Evolutionary conservation across 2,329 filamentous ascomycete genomes (phyloP).

Genomic region (Epichloe scottii): DNA sequence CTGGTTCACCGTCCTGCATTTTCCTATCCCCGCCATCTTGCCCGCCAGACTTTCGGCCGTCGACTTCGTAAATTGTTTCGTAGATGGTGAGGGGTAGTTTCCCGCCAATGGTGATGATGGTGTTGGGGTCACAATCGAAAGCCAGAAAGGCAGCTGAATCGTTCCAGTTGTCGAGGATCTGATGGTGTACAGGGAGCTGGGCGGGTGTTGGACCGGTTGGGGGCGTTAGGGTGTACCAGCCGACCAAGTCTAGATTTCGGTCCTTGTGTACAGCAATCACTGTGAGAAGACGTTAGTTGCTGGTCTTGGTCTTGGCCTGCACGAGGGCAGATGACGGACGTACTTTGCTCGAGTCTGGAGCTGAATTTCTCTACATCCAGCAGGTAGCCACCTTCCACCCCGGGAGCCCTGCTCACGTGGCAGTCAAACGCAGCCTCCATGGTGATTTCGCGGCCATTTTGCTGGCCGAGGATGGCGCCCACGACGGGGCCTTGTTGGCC

Average conservation of each 20-base stretch:
- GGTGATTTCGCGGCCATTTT: slow-evolving; percentile 80
- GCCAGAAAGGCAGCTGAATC: slow-evolving; percentile 80
- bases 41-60: slow-evolving; percentile 32
- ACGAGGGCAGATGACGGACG: slow-evolving; percentile 17
- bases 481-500: slow-evolving; percentile 63
- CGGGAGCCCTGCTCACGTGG: slow-evolving; percentile 34
- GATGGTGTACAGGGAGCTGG: slow-evolving; percentile 64
- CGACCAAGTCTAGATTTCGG: slow-evolving; percentile 73
- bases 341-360: slow-evolving; percentile 74
- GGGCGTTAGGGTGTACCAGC: slow-evolving; percentile 78
- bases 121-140: slow-evolving; percentile 59
- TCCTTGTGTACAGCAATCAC: slow-evolving; percentile 82
- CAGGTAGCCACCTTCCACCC: slow-evolving; percentile 42
- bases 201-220: slow-evolving; percentile 55
- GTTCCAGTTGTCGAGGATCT: slow-evolving; percentile 63
- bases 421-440: slow-evolving; percentile 91
- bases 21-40: slow-evolving; percentile 53
- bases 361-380: slow-evolving; percentile 63
- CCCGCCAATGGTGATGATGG: slow-evolving; percentile 49
- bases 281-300: slow-evolving; percentile 21
- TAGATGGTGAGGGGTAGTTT: slow-evolving; percentile 86
- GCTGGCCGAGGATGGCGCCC: slow-evolving; percentile 81
- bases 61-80: slow-evolving; percentile 70
- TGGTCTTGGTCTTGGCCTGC: no score
- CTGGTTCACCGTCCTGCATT: slow-evolving; percentile 52